A percentile compares a stretch with the other conserved stretches of the same genome.
These are phyloP conservation scores for Solanum microdontum DNA, from an alignment of 257 asterid genomes.

Conservation along the genomic window DNA sequence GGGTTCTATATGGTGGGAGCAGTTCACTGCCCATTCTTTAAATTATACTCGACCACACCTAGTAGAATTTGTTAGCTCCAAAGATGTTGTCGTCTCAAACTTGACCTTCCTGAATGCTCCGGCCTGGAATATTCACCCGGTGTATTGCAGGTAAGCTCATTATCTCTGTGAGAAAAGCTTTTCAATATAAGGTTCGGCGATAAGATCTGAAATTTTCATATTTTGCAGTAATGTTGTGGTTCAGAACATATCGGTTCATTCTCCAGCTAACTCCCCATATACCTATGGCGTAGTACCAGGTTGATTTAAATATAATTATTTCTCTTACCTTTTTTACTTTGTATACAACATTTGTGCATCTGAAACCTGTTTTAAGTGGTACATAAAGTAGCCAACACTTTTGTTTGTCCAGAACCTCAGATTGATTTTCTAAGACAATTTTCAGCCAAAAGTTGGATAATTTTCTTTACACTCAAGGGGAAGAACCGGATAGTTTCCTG, in stretches of 20 bases:
- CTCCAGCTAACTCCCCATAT: constrained; percentile 64
- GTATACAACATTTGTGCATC: not conserved
- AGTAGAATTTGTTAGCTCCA: constrained; percentile 46
- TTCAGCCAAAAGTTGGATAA: not conserved
- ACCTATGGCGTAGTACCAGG: constrained; percentile 80
- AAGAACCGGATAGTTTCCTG: not conserved
- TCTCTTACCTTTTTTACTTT: not conserved
- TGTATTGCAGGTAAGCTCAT: constrained; percentile 54
- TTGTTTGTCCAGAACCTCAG: not conserved
- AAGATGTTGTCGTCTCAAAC: constrained; percentile 50
- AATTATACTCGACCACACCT: constrained; percentile 72
- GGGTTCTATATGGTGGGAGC: constrained; percentile 81
- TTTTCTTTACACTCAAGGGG: not conserved
- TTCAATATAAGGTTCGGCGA: not conserved
- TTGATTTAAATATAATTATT: constrained; percentile 3
- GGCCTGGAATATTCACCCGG: constrained; percentile 61
- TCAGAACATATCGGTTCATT: constrained; percentile 53
- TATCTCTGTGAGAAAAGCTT: not conserved
- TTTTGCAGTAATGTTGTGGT: constrained; percentile 59
- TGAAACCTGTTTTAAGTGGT: not conserved
- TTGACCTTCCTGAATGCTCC: constrained; percentile 72
- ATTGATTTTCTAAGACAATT: not conserved
- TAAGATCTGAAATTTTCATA: constrained; percentile 3
- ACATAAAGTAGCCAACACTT: not conserved
- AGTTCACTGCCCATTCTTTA: constrained; percentile 26